Evolutionary conservation across 331 rosid genomes (phyloP).

Genomic region (Stylosanthes scabra): DNA sequence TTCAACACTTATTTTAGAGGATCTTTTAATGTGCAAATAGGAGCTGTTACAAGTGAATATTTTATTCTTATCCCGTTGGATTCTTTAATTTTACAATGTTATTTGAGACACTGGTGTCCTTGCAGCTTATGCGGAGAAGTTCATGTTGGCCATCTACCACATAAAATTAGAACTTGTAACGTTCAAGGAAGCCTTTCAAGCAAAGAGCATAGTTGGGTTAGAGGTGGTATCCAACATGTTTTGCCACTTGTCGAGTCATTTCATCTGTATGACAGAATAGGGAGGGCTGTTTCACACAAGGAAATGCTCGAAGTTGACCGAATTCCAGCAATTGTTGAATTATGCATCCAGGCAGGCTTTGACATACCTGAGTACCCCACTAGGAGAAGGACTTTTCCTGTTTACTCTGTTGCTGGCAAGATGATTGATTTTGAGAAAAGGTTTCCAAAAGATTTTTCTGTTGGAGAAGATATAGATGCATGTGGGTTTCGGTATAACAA

Average conservation of each 20-base stretch:
- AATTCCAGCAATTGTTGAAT: slow-evolving; percentile 73
- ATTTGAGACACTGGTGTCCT: slow-evolving; percentile 33
- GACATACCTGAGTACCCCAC: slow-evolving; percentile 69
- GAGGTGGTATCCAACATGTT: slow-evolving; percentile 60
- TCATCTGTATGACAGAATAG: slow-evolving; percentile 72
- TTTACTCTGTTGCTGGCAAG: slow-evolving; percentile 68
- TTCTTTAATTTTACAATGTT: neutral
- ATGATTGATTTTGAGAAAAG: slow-evolving; percentile 70
- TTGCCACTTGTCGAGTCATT: slow-evolving; percentile 67
- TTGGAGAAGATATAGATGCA: slow-evolving; percentile 53
- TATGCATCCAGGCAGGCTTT: slow-evolving; percentile 77
- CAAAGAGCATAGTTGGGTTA: slow-evolving; percentile 73
- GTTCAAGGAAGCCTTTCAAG: slow-evolving; percentile 62
- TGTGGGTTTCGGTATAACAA: slow-evolving; percentile 56
- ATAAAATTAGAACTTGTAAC: slow-evolving; percentile 72
- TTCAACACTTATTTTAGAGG: slow-evolving; percentile 25
- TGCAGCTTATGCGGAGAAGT: slow-evolving; percentile 71
- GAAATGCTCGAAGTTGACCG: slow-evolving; percentile 71
- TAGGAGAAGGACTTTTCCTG: slow-evolving; percentile 69
- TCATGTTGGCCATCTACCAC: slow-evolving; percentile 76
- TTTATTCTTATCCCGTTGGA: neutral
- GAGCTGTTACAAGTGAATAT: slow-evolving; percentile 21
- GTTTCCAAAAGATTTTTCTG: slow-evolving; percentile 54
- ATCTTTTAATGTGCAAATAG: slow-evolving; percentile 12
- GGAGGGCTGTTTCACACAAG: slow-evolving; percentile 75